These are phyloP conservation scores for Claviceps sp. DNA, from an alignment of 2,329 filamentous ascomycete genomes.

Conservation along the genomic window DNA sequence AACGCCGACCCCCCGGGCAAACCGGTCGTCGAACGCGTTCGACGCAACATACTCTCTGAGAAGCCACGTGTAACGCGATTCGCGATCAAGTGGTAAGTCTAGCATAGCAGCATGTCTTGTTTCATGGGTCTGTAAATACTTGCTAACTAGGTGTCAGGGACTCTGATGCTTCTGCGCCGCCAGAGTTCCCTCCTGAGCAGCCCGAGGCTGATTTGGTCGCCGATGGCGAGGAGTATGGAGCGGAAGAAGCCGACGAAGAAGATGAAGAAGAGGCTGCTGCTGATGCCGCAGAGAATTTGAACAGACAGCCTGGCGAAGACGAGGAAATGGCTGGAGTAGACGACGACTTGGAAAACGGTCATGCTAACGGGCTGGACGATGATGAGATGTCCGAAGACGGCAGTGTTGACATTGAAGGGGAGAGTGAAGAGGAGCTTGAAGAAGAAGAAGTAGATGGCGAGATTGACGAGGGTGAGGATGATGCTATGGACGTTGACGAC, in stretches of 20 bases:
- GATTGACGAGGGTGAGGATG: slow-evolving; percentile 18
- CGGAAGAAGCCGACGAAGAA: slow-evolving; percentile 70
- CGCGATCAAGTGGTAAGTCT: slow-evolving; percentile 90
- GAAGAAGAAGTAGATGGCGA: slow-evolving; percentile 36
- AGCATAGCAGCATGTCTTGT: neutral
- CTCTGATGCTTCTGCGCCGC: slow-evolving; percentile 88
- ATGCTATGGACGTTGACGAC: slow-evolving; percentile 38
- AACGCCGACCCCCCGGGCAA: slow-evolving; percentile 81
- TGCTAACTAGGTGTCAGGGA: slow-evolving; percentile 47
- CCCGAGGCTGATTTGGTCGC: slow-evolving; percentile 80
- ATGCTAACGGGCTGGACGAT: slow-evolving; percentile 40
- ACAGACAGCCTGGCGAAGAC: slow-evolving; percentile 39
- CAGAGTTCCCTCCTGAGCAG: slow-evolving; percentile 94
- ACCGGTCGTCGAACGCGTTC: slow-evolving; percentile 82
- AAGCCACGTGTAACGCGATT: slow-evolving; percentile 97
- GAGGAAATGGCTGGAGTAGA: slow-evolving; percentile 65
- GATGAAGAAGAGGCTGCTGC: slow-evolving; percentile 43
- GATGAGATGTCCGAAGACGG: slow-evolving; percentile 59
- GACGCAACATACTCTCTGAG: slow-evolving; percentile 84
- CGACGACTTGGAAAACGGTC: slow-evolving; percentile 22
- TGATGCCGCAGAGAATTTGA: slow-evolving; percentile 32
- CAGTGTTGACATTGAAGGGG: slow-evolving; percentile 66
- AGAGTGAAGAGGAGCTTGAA: slow-evolving; percentile 59
- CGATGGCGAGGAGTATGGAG: slow-evolving; percentile 83
- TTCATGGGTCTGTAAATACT: neutral